These are phyloP conservation scores for Verticillium albo-atrum DNA, from an alignment of 2,329 filamentous ascomycete species.

Conservation along the genomic window DNA sequence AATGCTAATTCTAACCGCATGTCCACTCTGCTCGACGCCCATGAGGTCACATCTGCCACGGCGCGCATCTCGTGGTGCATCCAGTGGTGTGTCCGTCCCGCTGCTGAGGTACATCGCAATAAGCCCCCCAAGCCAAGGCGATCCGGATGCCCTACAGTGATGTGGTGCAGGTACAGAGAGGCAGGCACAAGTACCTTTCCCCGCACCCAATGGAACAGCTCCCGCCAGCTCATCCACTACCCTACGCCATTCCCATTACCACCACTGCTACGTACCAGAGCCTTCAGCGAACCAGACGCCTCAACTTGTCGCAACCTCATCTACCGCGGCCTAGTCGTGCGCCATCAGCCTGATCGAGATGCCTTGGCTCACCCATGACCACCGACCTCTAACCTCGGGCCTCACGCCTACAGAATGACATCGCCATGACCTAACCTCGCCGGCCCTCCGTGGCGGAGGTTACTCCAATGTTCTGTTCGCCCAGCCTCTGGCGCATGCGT, in stretches of 20 bases:
- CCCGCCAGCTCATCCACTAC: neutral
- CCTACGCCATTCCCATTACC: too few species aligned
- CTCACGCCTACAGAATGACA: neutral
- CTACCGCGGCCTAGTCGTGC: neutral
- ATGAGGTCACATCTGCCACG: neutral
- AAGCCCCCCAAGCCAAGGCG: neutral
- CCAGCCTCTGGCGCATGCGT: too few species aligned
- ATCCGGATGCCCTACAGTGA: neutral
- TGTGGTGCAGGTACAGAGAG: neutral
- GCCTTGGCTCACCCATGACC: neutral
- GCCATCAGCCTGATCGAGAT: neutral
- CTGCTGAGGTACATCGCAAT: neutral
- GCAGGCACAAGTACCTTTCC: neutral
- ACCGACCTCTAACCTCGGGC: neutral
- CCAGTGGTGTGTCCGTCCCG: too few species aligned
- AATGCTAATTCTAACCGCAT: neutral
- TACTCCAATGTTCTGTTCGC: neutral
- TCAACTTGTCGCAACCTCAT: neutral
- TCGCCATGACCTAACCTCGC: neutral
- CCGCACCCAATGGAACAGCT: neutral
- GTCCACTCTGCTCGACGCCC: neutral
- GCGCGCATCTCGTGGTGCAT: neutral
- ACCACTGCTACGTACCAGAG: neutral
- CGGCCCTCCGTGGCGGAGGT: neutral
- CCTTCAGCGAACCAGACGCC: neutral